phyloP scores from a whole-genome alignment of 805 yeast species.

The Ogataea methylovora region DNA sequence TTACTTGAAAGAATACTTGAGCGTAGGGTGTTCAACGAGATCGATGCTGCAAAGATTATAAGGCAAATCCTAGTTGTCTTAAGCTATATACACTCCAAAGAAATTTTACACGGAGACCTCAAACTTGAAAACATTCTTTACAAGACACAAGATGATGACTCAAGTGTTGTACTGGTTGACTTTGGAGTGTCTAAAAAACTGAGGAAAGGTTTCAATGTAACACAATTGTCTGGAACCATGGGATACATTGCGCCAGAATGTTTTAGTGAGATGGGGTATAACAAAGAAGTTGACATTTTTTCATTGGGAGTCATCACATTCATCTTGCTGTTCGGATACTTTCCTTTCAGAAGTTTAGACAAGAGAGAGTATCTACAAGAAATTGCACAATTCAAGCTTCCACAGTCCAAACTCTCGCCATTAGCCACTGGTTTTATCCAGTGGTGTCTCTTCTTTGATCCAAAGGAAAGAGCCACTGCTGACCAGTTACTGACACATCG shows the following conservation, averaged over 20 bases:
- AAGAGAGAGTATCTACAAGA: neutral
- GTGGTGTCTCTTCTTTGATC: constrained; percentile 1
- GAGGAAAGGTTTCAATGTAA: constrained; percentile 1
- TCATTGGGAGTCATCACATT: constrained; percentile 1
- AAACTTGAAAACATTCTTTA: constrained; percentile 73
- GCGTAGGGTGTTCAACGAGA: constrained; percentile 73
- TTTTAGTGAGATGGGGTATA: constrained; percentile 18
- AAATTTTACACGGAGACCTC: constrained; percentile 70
- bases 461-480: neutral
- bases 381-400: neutral
- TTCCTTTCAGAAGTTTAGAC: neutral
- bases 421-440: neutral
- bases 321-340: neutral
- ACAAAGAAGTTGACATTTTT: constrained; percentile 1
- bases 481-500: neutral
- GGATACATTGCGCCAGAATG: constrained; percentile 95
- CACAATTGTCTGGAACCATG: constrained; percentile 48
- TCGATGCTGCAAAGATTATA: constrained; percentile 65
- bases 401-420: neutral
- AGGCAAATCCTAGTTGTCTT: constrained; percentile 67
- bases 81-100: constrained; percentile 57
- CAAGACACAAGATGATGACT: constrained; percentile 40
- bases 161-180: constrained; percentile 77
- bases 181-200: constrained; percentile 82
- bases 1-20: constrained; percentile 74